Evolutionary conservation across 495 filamentous ascomycete genomes (phyloP).

Genomic region (Aspergillus conjunctus): DNA sequence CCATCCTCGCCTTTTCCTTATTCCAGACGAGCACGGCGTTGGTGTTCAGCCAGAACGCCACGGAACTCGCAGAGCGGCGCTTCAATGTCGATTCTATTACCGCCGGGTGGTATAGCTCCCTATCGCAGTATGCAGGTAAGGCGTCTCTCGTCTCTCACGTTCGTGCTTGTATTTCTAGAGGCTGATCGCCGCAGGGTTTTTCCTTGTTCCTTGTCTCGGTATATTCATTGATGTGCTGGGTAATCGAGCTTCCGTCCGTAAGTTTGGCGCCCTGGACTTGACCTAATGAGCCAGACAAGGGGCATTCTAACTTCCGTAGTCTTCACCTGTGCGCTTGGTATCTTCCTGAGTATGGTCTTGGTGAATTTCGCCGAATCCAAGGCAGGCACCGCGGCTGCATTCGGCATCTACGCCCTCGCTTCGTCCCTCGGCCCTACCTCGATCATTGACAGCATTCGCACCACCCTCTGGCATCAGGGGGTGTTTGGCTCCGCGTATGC

Average conservation of each 20-base stretch:
- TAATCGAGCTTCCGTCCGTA: conserved; percentile 43
- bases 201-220: conserved; percentile 45
- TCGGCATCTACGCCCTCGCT: conserved; percentile 48
- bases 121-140: conserved; percentile 46
- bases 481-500: conserved; percentile 49
- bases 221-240: conserved; percentile 50
- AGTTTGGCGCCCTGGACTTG: conserved; percentile 21
- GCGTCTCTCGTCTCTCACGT: not conserved
- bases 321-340: conserved; percentile 38
- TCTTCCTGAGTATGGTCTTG: conserved; percentile 45
- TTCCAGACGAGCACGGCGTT: conserved; percentile 46
- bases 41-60: conserved; percentile 47
- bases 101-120: conserved; percentile 48
- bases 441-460: conserved; percentile 49
- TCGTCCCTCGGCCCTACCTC: conserved; percentile 43
- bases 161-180: not conserved
- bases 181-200: conserved; percentile 32
- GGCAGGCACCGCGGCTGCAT: conserved; percentile 43
- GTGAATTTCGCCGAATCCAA: conserved; percentile 39
- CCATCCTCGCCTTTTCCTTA: conserved; percentile 42
- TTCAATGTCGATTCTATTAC: conserved; percentile 43
- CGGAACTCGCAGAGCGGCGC: conserved; percentile 46
- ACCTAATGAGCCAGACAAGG: not conserved
- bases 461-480: conserved; percentile 46
- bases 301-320: conserved; percentile 22